Conservation (phyloP, 768 basidiomycete genomes). For the Hydnomerulius pinastri region DNA sequence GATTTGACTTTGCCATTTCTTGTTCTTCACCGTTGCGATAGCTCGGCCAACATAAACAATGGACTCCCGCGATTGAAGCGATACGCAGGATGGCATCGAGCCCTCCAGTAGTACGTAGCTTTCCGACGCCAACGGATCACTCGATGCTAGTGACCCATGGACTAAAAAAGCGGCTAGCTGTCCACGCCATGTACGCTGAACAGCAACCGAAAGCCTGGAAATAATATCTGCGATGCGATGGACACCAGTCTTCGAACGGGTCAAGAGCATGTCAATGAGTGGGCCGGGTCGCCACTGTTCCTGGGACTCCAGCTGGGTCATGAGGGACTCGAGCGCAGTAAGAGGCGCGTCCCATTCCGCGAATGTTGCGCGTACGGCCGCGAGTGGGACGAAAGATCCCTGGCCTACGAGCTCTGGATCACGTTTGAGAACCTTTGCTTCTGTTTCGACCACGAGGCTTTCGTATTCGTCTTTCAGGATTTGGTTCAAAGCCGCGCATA, state of each 20-base stretch:
- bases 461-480: slow-evolving; percentile 84
- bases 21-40: slow-evolving; percentile 78
- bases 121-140: slow-evolving; percentile 69
- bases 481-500: slow-evolving; percentile 71
- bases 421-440: slow-evolving; percentile 73
- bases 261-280: slow-evolving; percentile 76
- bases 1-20: slow-evolving; percentile 77
- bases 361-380: slow-evolving; percentile 80
- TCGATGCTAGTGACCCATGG: slow-evolving; percentile 64
- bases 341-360: slow-evolving; percentile 89
- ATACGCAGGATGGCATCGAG: slow-evolving; percentile 75
- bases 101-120: slow-evolving; percentile 61
- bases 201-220: slow-evolving; percentile 66
- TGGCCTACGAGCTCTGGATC: slow-evolving; percentile 78
- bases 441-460: slow-evolving; percentile 74
- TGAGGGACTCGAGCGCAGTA: slow-evolving; percentile 63
- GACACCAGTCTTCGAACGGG: slow-evolving; percentile 76
- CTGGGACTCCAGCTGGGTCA: slow-evolving; percentile 60
- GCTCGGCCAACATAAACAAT: slow-evolving; percentile 88
- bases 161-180: slow-evolving; percentile 83
- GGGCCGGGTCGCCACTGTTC: slow-evolving; percentile 65
- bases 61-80: slow-evolving; percentile 71
- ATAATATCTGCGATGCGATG: slow-evolving; percentile 74
- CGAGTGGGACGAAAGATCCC: slow-evolving; percentile 83
- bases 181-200: slow-evolving; percentile 81